Conservation (phyloP, 2,329 filamentous ascomycete species). For the Periconia digitata region DNA sequence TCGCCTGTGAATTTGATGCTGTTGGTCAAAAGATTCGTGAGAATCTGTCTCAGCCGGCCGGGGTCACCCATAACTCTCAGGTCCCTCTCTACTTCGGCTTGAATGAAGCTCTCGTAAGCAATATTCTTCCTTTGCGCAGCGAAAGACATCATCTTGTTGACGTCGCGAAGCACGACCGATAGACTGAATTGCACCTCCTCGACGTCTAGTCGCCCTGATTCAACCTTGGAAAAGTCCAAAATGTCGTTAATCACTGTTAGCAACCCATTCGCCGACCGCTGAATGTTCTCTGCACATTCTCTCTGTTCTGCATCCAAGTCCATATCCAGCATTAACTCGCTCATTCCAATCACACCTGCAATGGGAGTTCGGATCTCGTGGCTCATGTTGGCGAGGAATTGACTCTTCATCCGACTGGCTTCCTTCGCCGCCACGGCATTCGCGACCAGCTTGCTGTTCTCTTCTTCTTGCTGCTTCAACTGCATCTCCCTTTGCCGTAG, state of each 20-base stretch:
- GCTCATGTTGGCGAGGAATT: constrained; percentile 81
- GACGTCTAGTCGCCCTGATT: constrained; percentile 74
- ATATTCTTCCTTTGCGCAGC: constrained; percentile 79
- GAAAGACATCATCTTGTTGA: constrained; percentile 85
- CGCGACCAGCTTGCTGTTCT: constrained; percentile 70
- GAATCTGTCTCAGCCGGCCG: constrained; percentile 78
- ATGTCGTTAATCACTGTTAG: constrained; percentile 91
- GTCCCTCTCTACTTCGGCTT: constrained; percentile 63
- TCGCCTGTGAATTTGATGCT: constrained; percentile 45
- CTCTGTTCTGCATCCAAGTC: constrained; percentile 68
- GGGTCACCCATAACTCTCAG: constrained; percentile 85
- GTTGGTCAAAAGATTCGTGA: constrained; percentile 73
- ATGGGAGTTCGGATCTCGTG: constrained; percentile 79
- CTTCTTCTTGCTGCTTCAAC: constrained; percentile 64
- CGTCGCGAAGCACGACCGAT: constrained; percentile 72
- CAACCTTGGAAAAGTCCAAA: constrained; percentile 84
- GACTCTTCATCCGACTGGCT: constrained; percentile 76
- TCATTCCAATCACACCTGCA: constrained; percentile 79
- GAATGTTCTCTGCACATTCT: constrained; percentile 76
- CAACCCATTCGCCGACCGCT: constrained; percentile 76
- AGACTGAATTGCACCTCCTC: constrained; percentile 80
- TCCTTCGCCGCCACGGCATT: constrained; percentile 80
- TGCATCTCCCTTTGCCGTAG: constrained; percentile 66
- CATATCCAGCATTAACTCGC: constrained; percentile 71
- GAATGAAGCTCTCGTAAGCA: constrained; percentile 67